These are phyloP conservation scores for Umbelopsis ramanniana DNA, from an alignment of 192 early-diverging fungal species.

Conservation along the genomic window DNA sequence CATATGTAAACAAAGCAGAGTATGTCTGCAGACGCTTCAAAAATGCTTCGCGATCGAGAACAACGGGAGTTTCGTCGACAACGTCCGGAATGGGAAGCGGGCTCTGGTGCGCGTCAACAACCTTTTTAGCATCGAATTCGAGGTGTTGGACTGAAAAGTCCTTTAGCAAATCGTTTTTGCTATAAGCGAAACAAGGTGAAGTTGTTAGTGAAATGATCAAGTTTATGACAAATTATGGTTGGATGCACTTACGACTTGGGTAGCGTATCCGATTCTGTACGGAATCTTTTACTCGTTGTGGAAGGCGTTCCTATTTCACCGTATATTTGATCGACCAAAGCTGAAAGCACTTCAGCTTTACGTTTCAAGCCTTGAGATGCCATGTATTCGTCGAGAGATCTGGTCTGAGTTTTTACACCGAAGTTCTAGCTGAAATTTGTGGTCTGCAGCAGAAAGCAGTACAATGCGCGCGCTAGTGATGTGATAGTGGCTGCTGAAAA, in stretches of 20 bases:
- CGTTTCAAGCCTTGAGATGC: constrained; percentile 17
- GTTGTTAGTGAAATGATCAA: neutral
- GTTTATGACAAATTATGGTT: neutral
- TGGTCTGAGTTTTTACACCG: neutral
- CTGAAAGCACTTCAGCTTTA: constrained; percentile 12
- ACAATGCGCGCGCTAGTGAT: too few species aligned
- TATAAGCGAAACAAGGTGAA: neutral
- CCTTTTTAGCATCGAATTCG: neutral
- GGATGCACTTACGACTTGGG: constrained; percentile 2
- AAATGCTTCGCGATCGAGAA: constrained; percentile 9
- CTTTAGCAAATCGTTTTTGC: neutral
- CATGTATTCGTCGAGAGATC: neutral
- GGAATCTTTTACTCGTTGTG: neutral
- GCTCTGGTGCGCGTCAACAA: neutral
- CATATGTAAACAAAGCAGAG: constrained; percentile 12
- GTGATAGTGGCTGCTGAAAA: too few species aligned
- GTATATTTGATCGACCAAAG: constrained; percentile 11
- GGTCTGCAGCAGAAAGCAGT: too few species aligned
- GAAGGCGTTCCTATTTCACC: neutral
- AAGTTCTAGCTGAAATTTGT: neutral
- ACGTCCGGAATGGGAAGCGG: neutral
- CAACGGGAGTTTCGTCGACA: neutral
- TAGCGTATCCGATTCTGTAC: neutral
- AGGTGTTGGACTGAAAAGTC: neutral
- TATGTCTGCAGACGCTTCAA: constrained; percentile 10